Evolutionary conservation across 2,329 filamentous ascomycete genomes (phyloP).

Genomic region (Clarireedia paspali): DNA sequence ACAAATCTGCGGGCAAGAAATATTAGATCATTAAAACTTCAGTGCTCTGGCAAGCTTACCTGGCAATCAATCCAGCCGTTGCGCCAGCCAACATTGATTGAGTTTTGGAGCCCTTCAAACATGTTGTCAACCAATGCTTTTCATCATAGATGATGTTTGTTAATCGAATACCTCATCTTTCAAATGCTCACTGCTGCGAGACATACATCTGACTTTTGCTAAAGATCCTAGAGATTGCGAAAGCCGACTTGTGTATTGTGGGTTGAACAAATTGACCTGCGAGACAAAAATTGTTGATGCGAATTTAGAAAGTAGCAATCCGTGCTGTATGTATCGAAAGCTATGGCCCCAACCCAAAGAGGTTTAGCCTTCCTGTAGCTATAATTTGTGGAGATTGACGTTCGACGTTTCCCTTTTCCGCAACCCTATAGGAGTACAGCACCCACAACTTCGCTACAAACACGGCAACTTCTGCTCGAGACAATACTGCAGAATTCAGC

Average conservation of each 20-base stretch:
- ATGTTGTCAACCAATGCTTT: constrained; percentile 7
- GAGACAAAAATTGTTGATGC: no score
- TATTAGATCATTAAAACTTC: not conserved
- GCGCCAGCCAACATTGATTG: constrained; percentile 61
- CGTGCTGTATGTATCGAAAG: not conserved
- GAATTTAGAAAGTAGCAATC: not conserved
- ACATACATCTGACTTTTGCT: constrained; percentile 15
- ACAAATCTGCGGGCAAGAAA: constrained; percentile 57
- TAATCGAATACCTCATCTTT: constrained; percentile 12
- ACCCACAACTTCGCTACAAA: no score
- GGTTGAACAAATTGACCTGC: no score
- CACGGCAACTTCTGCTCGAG: no score
- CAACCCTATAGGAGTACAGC: no score
- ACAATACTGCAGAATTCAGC: no score
- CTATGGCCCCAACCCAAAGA: not conserved
- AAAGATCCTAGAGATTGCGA: not conserved
- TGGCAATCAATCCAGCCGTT: constrained; percentile 77
- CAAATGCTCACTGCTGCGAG: constrained; percentile 31
- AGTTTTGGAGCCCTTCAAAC: constrained; percentile 50
- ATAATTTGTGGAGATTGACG: not conserved
- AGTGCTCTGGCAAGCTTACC: constrained; percentile 38
- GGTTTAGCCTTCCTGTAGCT: not conserved
- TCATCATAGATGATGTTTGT: not conserved
- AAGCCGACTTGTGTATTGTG: not conserved
- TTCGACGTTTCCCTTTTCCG: no score